Conservation (phyloP, 768 basidiomycete genomes). For the Podaxis pistillaris region DNA sequence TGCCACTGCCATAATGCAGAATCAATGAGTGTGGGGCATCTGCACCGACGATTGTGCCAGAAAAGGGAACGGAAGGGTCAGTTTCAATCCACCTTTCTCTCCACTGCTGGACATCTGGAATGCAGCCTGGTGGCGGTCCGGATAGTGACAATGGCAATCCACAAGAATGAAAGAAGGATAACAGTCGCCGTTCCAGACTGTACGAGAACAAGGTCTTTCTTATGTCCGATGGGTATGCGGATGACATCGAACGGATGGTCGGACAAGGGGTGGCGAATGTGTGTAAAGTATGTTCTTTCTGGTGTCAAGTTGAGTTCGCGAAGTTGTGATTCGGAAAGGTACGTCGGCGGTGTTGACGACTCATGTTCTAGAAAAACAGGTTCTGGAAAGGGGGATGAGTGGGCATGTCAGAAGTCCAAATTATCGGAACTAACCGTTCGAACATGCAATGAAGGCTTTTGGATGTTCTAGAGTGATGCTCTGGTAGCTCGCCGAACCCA, state of each 20-base stretch:
- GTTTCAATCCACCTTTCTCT: not conserved
- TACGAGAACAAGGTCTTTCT: not conserved
- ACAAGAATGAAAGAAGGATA: constrained; percentile 5
- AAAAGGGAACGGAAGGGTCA: not conserved
- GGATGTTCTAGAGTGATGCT: not conserved
- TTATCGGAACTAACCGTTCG: not conserved
- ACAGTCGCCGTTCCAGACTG: constrained; percentile 2
- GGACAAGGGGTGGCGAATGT: not conserved
- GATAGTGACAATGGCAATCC: not conserved
- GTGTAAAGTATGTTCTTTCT: not conserved
- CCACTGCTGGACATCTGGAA: not conserved
- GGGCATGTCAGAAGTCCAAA: not conserved
- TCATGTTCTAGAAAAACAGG: no score
- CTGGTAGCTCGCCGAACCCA: not conserved
- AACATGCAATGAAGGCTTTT: constrained; percentile 7
- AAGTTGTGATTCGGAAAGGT: constrained; percentile 10
- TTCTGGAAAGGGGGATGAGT: not conserved
- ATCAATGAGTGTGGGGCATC: not conserved
- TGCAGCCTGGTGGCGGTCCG: not conserved
- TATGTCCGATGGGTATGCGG: constrained; percentile 8
- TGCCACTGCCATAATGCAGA: not conserved
- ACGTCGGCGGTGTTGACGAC: not conserved
- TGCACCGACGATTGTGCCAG: not conserved
- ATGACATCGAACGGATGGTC: not conserved
- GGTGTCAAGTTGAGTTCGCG: not conserved